Evolutionary conservation across 2,329 filamentous ascomycete species (phyloP).

Genomic region (Pezicula rhizophila): DNA sequence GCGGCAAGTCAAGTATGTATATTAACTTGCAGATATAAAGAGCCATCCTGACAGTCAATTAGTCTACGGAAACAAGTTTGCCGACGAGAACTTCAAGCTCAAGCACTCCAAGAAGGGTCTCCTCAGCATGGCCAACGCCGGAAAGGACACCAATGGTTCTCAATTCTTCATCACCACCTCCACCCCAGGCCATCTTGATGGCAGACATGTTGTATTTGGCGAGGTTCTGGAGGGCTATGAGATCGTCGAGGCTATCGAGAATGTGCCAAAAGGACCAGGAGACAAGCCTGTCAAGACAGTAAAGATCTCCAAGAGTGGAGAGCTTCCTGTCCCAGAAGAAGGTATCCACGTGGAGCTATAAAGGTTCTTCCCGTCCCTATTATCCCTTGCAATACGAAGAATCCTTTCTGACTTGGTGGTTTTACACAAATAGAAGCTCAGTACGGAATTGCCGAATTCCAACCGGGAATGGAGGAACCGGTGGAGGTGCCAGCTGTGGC

Average conservation of each 20-base stretch:
- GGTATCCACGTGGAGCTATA: constrained; percentile 90
- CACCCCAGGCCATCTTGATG: constrained; percentile 76
- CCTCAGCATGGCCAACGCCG: constrained; percentile 80
- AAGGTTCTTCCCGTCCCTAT: constrained; percentile 29
- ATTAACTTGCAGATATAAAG: not conserved
- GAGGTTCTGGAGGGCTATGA: constrained; percentile 85
- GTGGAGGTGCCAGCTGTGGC: constrained; percentile 13
- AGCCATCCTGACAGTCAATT: constrained; percentile 10
- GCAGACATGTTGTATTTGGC: constrained; percentile 80
- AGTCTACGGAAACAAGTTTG: constrained; percentile 80
- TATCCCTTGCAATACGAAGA: constrained; percentile 12
- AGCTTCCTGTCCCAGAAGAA: constrained; percentile 78
- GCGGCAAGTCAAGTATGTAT: constrained; percentile 73
- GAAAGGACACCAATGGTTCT: constrained; percentile 79
- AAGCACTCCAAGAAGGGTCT: constrained; percentile 83
- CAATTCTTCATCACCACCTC: constrained; percentile 91
- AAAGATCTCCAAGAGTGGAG: constrained; percentile 79
- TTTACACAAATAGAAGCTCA: constrained; percentile 17
- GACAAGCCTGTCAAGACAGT: constrained; percentile 65
- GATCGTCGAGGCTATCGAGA: constrained; percentile 72
- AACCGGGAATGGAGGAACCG: constrained; percentile 21
- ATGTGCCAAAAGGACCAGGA: constrained; percentile 54
- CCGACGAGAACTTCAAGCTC: constrained; percentile 92
- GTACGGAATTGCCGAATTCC: constrained; percentile 26
- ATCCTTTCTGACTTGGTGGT: constrained; percentile 25